Conservation (phyloP, 192 early-diverging fungal genomes). For the Dissophora ornata region DNA sequence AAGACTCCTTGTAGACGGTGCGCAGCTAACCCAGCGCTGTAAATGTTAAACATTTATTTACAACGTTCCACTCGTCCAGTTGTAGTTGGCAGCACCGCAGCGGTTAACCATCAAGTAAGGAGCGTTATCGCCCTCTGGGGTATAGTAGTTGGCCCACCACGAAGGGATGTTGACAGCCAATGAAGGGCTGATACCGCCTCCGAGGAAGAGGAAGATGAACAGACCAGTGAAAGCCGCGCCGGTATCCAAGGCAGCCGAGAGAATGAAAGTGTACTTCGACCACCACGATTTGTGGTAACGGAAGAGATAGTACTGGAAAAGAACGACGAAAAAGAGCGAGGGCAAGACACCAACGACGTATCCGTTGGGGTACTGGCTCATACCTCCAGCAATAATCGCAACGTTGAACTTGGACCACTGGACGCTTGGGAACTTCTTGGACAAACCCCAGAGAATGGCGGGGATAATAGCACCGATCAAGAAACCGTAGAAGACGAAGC, state of each 20-base stretch:
- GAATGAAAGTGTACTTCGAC: conserved; percentile 74
- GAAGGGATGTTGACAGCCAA: not conserved
- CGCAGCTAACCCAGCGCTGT: not conserved
- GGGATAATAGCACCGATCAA: conserved; percentile 64
- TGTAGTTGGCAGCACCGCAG: conserved; percentile 1
- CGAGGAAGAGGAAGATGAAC: conserved; percentile 59
- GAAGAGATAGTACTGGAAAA: conserved; percentile 64
- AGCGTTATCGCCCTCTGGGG: conserved; percentile 2
- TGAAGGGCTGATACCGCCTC: conserved; percentile 50
- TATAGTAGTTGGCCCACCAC: conserved; percentile 26
- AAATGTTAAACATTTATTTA: not conserved
- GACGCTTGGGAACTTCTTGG: conserved; percentile 61
- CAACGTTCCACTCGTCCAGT: conserved; percentile 3
- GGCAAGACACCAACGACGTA: conserved; percentile 36
- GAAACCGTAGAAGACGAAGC: conserved; percentile 49
- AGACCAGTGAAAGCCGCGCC: conserved; percentile 61
- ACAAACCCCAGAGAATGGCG: conserved; percentile 62
- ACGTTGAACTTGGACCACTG: conserved; percentile 59
- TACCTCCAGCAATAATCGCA: conserved; percentile 58
- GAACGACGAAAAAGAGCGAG: conserved; percentile 30
- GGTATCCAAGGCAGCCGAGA: conserved; percentile 72
- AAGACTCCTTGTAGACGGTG: too few species aligned
- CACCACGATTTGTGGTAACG: conserved; percentile 64
- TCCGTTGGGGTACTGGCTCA: conserved; percentile 60
- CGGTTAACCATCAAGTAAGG: conserved; percentile 1